Base-by-base conservation (phyloP, 345 rosid species). In the Aquilaria sinensis region DNA sequence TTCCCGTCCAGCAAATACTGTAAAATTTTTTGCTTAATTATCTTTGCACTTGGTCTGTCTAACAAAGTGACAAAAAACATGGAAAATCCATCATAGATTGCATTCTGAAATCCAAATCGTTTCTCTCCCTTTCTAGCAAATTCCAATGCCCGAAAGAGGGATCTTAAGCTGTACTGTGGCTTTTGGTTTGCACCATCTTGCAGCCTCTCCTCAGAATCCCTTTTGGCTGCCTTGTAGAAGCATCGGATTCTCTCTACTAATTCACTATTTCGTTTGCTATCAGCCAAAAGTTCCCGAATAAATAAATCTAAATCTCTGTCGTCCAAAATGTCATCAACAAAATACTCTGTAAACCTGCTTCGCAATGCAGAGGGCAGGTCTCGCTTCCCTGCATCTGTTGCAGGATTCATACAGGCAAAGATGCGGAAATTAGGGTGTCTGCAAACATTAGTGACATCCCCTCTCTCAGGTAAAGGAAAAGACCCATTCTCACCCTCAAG, bases 111-210 rank as follows among this genome's bases (percentile, higher is more conserved):
- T 52, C 81, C 82, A 55, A 81, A 88, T 57, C 68, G 75, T 54
- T 67, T 69, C 61, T 82, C 79, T 56, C 94, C 95, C 80, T 79
- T 77, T 63, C 75, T 88, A 31, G 80, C 83, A 76, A 80, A 93
- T 61, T 93, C 98, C 47, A 93, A 74, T 32, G 98, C 89, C 56
- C 97, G 90, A 66, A 83, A 93, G 31, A 93, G 86, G 72, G 97
- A 93, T 77, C 98, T 85, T 74, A 93, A 80, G 82, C 98, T 93
- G 69, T 83, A 93, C 66, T 90, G 95, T 63, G 97, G 96, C 71
- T 88, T 93, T 83, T 93, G 98, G 81, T 90, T 93, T 56, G 97
- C 98, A 57, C 98, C 98, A 83, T 93, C 98, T 78, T 90, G 97
- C 70, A 93, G 80, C 82, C 82, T 77, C 78, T 93, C 97, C 60